Conservation (phyloP, 1,139 yeast genomes). For the Blastobotrys ciferrii region DNA sequence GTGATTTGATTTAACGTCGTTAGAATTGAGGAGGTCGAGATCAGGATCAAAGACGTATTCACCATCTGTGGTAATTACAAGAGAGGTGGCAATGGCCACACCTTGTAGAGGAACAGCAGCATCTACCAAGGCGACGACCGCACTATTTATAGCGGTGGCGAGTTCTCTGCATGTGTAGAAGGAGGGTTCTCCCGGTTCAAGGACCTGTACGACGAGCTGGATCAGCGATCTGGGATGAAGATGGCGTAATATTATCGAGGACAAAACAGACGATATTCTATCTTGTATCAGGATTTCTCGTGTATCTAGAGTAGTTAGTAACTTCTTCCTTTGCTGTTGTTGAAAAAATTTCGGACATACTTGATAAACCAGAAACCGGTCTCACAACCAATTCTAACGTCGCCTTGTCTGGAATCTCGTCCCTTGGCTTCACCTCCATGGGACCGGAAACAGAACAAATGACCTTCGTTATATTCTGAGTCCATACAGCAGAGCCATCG, state of each 20-base stretch:
- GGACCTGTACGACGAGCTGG: conserved; percentile 81
- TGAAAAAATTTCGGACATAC: conserved; percentile 17
- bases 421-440: conserved; percentile 77
- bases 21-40: conserved; percentile 38
- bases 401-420: conserved; percentile 78
- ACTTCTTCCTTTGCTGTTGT: conserved; percentile 13
- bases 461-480: conserved; percentile 52
- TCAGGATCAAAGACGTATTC: conserved; percentile 48
- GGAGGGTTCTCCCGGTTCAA: conserved; percentile 54
- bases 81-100: conserved; percentile 57
- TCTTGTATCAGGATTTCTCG: conserved; percentile 78
- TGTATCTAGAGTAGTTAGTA: conserved; percentile 38
- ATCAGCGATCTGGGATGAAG: conserved; percentile 80
- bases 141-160: conserved; percentile 68
- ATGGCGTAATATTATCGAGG: conserved; percentile 60
- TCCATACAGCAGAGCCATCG: conserved; percentile 76
- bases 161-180: conserved; percentile 47
- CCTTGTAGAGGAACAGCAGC: conserved; percentile 70
- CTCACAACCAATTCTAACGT: conserved; percentile 77
- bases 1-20: conserved; percentile 56
- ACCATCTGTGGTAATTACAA: conserved; percentile 41
- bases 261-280: conserved; percentile 59
- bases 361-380: conserved; percentile 73
- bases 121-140: conserved; percentile 74
- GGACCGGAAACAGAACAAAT: conserved; percentile 87